phyloP scores from a whole-genome alignment of 305 asterid species.

The Solanum hybrid region DNA sequence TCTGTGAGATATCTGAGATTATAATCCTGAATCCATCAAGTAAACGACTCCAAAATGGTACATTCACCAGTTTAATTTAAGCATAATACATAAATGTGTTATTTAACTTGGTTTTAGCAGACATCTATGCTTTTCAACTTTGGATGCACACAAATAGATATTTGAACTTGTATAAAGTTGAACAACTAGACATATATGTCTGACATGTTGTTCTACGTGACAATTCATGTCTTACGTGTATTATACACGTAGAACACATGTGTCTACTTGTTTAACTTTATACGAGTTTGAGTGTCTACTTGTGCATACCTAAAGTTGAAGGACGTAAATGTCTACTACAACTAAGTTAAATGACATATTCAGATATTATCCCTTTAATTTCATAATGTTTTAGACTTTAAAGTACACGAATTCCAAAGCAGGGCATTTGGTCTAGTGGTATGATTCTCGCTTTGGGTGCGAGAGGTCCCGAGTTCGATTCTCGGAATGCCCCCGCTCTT shows the following conservation, averaged over 20 bases:
- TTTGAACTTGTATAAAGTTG: neutral
- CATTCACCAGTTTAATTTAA: neutral
- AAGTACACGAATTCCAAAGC: neutral
- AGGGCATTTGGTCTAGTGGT: conserved; percentile 36
- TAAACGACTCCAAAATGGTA: neutral
- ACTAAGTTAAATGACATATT: neutral
- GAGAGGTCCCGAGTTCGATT: conserved; percentile 99
- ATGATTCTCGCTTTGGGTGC: conserved; percentile 98
- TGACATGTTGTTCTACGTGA: neutral
- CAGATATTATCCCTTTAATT: neutral
- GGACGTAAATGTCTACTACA: neutral
- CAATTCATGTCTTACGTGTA: neutral
- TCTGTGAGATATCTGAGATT: neutral
- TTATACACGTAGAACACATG: neutral
- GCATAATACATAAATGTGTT: too few relatives aligned
- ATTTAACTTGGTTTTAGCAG: too few relatives aligned
- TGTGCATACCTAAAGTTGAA: neutral
- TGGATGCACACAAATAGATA: neutral
- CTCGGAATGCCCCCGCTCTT: conserved; percentile 58
- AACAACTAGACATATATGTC: neutral
- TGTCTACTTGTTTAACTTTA: neutral
- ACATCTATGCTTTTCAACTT: neutral
- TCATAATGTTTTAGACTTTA: rapidly evolving
- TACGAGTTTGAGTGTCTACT: neutral
- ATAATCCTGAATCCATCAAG: neutral